Conservation (phyloP, 2,329 filamentous ascomycete species). For the Rhinocladiella similis region DNA sequence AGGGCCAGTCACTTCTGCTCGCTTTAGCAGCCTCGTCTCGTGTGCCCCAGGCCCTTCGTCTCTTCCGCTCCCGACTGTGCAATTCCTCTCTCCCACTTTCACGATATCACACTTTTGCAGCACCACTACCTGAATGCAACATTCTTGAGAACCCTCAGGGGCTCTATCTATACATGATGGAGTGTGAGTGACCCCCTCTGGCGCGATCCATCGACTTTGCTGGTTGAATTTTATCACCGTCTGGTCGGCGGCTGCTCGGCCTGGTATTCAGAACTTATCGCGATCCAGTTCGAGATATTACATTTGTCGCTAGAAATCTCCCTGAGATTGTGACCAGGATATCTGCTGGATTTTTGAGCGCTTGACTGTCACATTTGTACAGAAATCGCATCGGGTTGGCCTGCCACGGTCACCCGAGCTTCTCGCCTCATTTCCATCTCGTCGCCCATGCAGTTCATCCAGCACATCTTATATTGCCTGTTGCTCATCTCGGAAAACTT, state of each 20-base stretch:
- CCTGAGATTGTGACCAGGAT: neutral
- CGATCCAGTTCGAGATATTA: conserved; percentile 7
- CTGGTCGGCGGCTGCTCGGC: conserved; percentile 23
- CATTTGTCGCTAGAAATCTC: neutral
- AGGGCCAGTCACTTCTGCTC: neutral
- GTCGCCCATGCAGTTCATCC: conserved; percentile 22
- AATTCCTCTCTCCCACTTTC: conserved; percentile 7
- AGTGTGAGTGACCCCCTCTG: conserved; percentile 21
- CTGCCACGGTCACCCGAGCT: conserved; percentile 6
- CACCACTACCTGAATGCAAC: conserved; percentile 1
- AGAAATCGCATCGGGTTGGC: neutral
- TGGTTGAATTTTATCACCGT: neutral
- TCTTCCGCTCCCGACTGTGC: conserved; percentile 14
- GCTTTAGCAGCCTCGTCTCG: conserved; percentile 5
- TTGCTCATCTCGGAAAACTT: conserved; percentile 17
- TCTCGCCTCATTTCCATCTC: conserved; percentile 20
- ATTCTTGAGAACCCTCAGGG: conserved; percentile 14
- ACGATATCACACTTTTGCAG: neutral
- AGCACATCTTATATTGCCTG: conserved; percentile 24
- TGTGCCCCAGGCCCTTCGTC: conserved; percentile 20
- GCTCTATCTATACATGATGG: conserved; percentile 19
- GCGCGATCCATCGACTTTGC: neutral
- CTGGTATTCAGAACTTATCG: conserved; percentile 5
- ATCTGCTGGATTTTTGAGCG: neutral
- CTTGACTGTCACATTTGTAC: conserved; percentile 1